Conservation (phyloP, 2,329 filamentous ascomycete genomes). For the Pseudodiploospora longispora region DNA sequence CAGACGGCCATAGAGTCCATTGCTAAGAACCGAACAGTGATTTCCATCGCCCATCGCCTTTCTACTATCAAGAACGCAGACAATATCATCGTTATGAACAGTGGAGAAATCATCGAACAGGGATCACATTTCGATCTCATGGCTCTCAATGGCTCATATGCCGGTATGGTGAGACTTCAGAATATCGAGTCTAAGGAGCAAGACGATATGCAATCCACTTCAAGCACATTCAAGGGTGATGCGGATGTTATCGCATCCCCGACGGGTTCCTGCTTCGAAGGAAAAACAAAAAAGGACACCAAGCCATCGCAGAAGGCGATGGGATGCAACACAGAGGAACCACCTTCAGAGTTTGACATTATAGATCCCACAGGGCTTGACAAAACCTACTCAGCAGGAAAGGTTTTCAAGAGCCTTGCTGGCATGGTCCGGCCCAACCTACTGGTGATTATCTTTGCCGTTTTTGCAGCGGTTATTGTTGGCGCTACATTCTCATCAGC, state of each 20-base stretch:
- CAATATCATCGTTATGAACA: constrained; percentile 57
- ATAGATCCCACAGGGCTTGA: constrained; percentile 23
- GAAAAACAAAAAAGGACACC: constrained; percentile 16
- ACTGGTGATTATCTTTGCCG: constrained; percentile 30
- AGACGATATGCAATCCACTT: constrained; percentile 21
- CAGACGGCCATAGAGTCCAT: constrained; percentile 39
- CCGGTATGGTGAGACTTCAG: constrained; percentile 40
- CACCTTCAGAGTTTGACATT: constrained; percentile 15
- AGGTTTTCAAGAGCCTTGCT: constrained; percentile 29
- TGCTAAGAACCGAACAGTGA: constrained; percentile 49
- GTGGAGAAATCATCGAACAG: constrained; percentile 53
- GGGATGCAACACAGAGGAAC: background rate
- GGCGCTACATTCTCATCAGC: constrained; percentile 46
- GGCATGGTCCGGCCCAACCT: constrained; percentile 31
- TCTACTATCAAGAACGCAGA: constrained; percentile 57
- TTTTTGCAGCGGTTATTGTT: constrained; percentile 42
- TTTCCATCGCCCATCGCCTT: constrained; percentile 57
- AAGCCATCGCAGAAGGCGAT: constrained; percentile 32
- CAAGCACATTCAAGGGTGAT: constrained; percentile 23
- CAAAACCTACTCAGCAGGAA: constrained; percentile 29
- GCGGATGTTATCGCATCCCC: constrained; percentile 34
- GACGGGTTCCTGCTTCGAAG: constrained; percentile 29
- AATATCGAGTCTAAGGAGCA: constrained; percentile 24
- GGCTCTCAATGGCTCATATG: constrained; percentile 40
- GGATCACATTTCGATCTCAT: constrained; percentile 56